These are phyloP conservation scores for Flammula alnicola DNA, from an alignment of 1,284 basidiomycete species.

Conservation along the genomic window DNA sequence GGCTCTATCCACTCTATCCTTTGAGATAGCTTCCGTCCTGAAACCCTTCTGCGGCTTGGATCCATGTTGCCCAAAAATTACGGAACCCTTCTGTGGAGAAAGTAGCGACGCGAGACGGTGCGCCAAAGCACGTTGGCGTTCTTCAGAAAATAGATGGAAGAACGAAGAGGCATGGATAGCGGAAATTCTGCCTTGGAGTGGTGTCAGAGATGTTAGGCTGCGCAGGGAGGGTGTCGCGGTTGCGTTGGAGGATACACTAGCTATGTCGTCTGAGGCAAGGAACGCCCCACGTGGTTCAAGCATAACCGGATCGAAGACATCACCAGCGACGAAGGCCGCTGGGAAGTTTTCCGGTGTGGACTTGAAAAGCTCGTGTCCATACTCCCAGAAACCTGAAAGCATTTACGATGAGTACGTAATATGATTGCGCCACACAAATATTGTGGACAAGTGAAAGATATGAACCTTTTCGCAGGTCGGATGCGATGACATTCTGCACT, in stretches of 20 bases:
- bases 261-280: constrained; percentile 24
- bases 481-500: constrained; percentile 34
- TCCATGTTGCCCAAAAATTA: constrained; percentile 37
- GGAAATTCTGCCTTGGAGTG: constrained; percentile 47
- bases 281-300: constrained; percentile 36
- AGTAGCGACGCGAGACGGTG: constrained; percentile 42
- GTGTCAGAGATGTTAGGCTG: constrained; percentile 41
- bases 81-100: constrained; percentile 33
- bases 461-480: constrained; percentile 8
- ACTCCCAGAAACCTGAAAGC: constrained; percentile 39
- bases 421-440: background rate
- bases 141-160: constrained; percentile 57
- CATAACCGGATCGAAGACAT: constrained; percentile 43
- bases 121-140: constrained; percentile 45
- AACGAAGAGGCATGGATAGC: constrained; percentile 51
- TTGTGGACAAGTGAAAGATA: background rate
- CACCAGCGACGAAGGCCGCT: constrained; percentile 49
- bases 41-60: constrained; percentile 30
- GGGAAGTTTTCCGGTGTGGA: constrained; percentile 45
- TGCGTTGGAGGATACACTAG: constrained; percentile 20
- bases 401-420: background rate
- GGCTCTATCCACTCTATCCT: no score
- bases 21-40: constrained; percentile 9
- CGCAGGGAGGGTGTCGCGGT: constrained; percentile 36
- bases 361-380: constrained; percentile 42